Percentiles rank a stretch among this genome's conserved stretches.
phyloP scores from a whole-genome alignment of 345 rosid species.

The Eucalyptus albens region DNA sequence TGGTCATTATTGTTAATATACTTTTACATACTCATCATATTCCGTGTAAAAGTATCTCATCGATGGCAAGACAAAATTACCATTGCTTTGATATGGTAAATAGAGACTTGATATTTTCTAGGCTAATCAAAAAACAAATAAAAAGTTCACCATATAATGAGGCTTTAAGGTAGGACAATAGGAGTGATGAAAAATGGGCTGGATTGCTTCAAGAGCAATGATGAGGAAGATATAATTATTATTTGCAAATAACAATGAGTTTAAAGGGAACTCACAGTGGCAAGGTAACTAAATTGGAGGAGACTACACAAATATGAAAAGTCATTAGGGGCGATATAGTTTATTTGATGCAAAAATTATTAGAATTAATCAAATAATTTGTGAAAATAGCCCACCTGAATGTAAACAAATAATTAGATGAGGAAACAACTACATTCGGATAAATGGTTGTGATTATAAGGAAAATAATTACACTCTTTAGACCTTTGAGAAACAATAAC shows the following conservation, averaged over 20 bases:
- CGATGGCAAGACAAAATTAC: background rate
- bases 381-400: background rate
- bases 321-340: background rate
- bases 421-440: background rate
- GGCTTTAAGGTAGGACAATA: background rate
- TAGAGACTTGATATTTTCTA: background rate
- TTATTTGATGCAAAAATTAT: background rate
- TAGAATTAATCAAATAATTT: background rate
- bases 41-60: background rate
- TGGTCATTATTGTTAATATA: background rate
- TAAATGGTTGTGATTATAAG: background rate
- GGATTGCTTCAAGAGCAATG: background rate
- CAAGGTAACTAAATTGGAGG: background rate
- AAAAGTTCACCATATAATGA: background rate
- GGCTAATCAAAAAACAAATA: background rate
- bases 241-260: background rate
- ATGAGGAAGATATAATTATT: background rate
- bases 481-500: background rate
- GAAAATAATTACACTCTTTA: background rate
- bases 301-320: no score
- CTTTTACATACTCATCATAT: background rate
- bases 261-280: background rate
- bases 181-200: background rate
- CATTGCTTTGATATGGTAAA: no score
- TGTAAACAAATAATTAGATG: background rate